A percentile compares a stretch with the other conserved stretches of the same genome.
Evolutionary conservation across 768 basidiomycete genomes (phyloP).

Genomic region (Serendipita vermifera): DNA sequence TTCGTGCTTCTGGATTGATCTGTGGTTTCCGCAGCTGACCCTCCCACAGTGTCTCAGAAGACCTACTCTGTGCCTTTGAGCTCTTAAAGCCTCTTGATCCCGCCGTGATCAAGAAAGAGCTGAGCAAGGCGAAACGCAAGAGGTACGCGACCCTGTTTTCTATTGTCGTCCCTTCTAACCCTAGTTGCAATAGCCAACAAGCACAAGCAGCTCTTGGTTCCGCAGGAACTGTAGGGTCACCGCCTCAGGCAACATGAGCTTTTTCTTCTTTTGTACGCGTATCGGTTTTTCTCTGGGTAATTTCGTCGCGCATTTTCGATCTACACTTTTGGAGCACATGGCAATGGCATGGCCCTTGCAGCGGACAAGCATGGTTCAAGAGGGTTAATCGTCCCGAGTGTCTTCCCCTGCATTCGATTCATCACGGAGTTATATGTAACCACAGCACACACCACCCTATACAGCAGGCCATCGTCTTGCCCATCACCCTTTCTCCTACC

Average conservation of each 20-base stretch:
- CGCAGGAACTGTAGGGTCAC: background rate
- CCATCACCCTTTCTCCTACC: too few relatives aligned
- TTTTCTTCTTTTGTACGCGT: too few relatives aligned
- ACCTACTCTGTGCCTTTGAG: slow-evolving; percentile 94
- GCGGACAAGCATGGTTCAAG: too few relatives aligned
- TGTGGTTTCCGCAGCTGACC: slow-evolving; percentile 8
- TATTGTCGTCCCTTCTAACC: too few relatives aligned
- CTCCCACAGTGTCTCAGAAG: slow-evolving; percentile 72
- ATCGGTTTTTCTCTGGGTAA: background rate
- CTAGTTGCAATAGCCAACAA: background rate
- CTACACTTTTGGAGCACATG: background rate
- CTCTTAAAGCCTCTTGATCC: slow-evolving; percentile 91
- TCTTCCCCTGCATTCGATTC: too few relatives aligned
- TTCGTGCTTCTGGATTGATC: slow-evolving; percentile 24
- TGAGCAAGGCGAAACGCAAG: slow-evolving; percentile 98
- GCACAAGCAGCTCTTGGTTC: slow-evolving; percentile 4
- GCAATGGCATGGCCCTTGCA: too few relatives aligned
- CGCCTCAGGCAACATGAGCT: slow-evolving; percentile 1
- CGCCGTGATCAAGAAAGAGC: slow-evolving; percentile 89
- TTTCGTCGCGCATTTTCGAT: slow-evolving; percentile 2
- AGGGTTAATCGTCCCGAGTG: too few relatives aligned
- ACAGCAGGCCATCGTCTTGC: too few relatives aligned
- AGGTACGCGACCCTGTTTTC: too few relatives aligned
- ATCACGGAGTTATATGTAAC: too few relatives aligned
- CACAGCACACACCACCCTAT: too few relatives aligned